Conservation (phyloP, 164 flowering plant species). For the Amborella trichopoda region DNA sequence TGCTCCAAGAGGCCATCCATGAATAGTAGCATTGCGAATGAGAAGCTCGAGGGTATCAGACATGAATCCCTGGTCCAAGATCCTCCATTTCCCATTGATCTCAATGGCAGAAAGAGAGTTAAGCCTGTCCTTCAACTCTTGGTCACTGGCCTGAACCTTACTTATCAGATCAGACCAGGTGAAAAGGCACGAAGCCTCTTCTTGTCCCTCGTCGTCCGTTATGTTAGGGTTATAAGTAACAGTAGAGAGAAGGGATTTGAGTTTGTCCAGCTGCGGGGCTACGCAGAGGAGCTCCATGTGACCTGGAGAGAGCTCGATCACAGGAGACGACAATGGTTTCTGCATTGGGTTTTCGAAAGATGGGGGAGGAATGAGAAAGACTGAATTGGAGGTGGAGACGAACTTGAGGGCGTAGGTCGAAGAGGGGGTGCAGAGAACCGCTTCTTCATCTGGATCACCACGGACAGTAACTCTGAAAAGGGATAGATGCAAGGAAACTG, state of each 20-base stretch:
- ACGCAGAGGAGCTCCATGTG: constrained; percentile 69
- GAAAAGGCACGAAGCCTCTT: constrained; percentile 23
- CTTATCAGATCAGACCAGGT: constrained; percentile 65
- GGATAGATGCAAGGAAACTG: neutral
- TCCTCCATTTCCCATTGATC: constrained; percentile 82
- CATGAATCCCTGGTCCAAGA: constrained; percentile 63
- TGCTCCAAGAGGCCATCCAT: constrained; percentile 58
- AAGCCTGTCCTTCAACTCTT: constrained; percentile 53
- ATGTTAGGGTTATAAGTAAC: constrained; percentile 38
- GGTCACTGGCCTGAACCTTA: constrained; percentile 81
- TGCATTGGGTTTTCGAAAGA: neutral
- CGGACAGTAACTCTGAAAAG: constrained; percentile 44
- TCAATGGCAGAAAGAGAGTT: constrained; percentile 62
- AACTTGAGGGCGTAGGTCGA: constrained; percentile 75
- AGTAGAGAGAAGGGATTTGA: constrained; percentile 40
- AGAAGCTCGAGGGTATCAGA: constrained; percentile 37
- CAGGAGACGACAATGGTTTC: constrained; percentile 23
- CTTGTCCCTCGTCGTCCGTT: constrained; percentile 28
- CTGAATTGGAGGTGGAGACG: constrained; percentile 81
- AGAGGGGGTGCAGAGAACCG: constrained; percentile 76
- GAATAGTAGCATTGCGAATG: constrained; percentile 41
- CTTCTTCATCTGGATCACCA: constrained; percentile 76
- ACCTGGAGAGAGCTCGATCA: constrained; percentile 63
- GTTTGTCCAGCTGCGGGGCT: constrained; percentile 76
- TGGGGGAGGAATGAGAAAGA: constrained; percentile 47